Conservation (phyloP, 257 asterid species). For the Linderniella brevidens region DNA sequence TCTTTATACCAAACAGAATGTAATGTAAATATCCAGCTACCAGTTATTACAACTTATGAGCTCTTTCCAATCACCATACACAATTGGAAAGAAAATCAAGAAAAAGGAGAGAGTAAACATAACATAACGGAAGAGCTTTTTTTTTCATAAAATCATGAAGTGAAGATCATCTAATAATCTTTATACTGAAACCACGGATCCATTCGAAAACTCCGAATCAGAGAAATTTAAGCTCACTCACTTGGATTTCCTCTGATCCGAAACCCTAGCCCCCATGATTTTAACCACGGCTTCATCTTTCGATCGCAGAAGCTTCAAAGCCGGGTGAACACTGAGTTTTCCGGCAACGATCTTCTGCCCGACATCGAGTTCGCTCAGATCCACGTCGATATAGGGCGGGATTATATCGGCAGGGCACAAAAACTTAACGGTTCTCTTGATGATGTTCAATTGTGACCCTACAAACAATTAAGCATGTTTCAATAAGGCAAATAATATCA, state of each 20-base stretch:
- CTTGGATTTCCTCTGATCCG: slow-evolving; percentile 10
- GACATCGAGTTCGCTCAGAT: slow-evolving; percentile 75
- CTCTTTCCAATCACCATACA: too few relatives aligned
- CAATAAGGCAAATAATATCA: background rate
- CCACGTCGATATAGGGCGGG: slow-evolving; percentile 84
- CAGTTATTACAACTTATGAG: too few relatives aligned
- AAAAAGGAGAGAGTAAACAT: too few relatives aligned
- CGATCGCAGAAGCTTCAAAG: slow-evolving; percentile 31
- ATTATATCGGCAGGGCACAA: slow-evolving; percentile 79
- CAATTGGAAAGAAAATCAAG: too few relatives aligned
- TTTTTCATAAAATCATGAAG: too few relatives aligned
- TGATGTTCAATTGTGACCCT: slow-evolving; percentile 67
- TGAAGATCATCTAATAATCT: too few relatives aligned
- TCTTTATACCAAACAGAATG: too few relatives aligned
- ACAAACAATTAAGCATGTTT: slow-evolving; percentile 6
- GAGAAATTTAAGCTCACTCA: too few relatives aligned
- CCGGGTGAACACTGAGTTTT: slow-evolving; percentile 79
- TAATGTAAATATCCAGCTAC: too few relatives aligned
- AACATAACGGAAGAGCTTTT: too few relatives aligned
- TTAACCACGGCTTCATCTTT: slow-evolving; percentile 2
- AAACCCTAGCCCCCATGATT: slow-evolving; percentile 12
- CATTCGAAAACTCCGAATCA: too few relatives aligned
- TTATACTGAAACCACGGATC: too few relatives aligned
- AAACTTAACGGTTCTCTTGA: slow-evolving; percentile 65
- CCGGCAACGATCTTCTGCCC: slow-evolving; percentile 69